phyloP scores from a whole-genome alignment of 2,329 filamentous ascomycete genomes.

The Colletotrichum orchidophilum region DNA sequence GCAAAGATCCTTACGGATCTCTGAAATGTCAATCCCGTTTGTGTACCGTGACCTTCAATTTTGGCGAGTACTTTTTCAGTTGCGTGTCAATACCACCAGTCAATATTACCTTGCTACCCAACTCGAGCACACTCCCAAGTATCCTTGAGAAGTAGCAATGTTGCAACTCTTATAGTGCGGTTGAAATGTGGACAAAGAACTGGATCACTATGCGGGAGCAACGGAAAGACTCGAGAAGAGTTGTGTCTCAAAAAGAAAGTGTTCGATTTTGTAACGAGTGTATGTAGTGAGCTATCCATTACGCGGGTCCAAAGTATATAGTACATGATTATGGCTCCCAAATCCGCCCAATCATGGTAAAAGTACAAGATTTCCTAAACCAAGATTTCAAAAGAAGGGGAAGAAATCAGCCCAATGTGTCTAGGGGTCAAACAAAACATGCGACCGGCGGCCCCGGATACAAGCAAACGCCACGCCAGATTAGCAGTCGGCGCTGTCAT shows the following conservation, averaged over 20 bases:
- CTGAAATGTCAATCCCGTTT: too few species aligned
- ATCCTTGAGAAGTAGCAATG: too few species aligned
- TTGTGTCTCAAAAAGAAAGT: not conserved
- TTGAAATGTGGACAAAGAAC: too few species aligned
- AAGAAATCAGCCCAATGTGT: not conserved
- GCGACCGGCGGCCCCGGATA: not conserved
- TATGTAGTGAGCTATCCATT: conserved; percentile 22
- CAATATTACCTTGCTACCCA: too few species aligned
- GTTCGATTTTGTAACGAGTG: conserved; percentile 7
- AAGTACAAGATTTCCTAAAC: not conserved
- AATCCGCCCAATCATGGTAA: conserved; percentile 1
- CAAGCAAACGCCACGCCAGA: not conserved
- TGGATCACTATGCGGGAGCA: not conserved
- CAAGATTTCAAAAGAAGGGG: not conserved
- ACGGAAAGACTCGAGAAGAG: not conserved
- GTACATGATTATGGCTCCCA: conserved; percentile 6
- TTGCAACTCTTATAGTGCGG: too few species aligned
- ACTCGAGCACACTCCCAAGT: too few species aligned
- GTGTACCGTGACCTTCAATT: too few species aligned
- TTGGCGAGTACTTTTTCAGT: too few species aligned
- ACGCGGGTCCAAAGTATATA: conserved; percentile 19
- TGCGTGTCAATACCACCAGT: too few species aligned
- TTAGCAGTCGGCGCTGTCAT: not conserved
- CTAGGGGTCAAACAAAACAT: not conserved
- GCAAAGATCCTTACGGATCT: too few species aligned